Conservation (phyloP, 306 rosid species). For the Quercus wislizeni region DNA sequence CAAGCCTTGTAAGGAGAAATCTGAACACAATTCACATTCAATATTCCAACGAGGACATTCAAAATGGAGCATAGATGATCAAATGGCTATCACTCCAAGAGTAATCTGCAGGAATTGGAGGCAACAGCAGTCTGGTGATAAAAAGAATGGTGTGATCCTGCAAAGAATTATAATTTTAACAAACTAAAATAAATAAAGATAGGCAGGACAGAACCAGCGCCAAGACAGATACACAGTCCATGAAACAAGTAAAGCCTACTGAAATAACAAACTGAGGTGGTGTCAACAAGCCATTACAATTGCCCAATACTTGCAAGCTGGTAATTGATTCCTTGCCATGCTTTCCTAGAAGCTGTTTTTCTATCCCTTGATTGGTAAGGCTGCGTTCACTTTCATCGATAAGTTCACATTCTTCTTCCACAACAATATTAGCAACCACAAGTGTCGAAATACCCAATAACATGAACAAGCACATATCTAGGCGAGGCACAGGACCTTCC, state of each 20-base stretch:
- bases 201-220: background rate
- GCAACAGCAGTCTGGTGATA: slow-evolving; percentile 59
- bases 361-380: slow-evolving; percentile 49
- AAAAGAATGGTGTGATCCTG: slow-evolving; percentile 75
- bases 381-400: slow-evolving; percentile 53
- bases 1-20: slow-evolving; percentile 90
- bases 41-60: slow-evolving; percentile 70
- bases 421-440: slow-evolving; percentile 54
- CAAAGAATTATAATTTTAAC: slow-evolving; percentile 27
- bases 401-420: slow-evolving; percentile 81
- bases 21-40: slow-evolving; percentile 67
- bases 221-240: background rate
- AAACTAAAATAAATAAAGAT: background rate
- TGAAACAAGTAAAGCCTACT: slow-evolving; percentile 25
- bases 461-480: slow-evolving; percentile 80
- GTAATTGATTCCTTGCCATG: slow-evolving; percentile 57
- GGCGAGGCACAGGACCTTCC: slow-evolving; percentile 81
- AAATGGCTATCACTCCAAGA: slow-evolving; percentile 60
- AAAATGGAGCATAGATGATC: slow-evolving; percentile 23
- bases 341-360: slow-evolving; percentile 50
- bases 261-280: slow-evolving; percentile 62
- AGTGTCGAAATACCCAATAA: slow-evolving; percentile 71
- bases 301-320: slow-evolving; percentile 79
- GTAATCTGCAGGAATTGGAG: slow-evolving; percentile 55
- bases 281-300: slow-evolving; percentile 57